These are phyloP conservation scores for Didymella keratinophila DNA, from an alignment of 2,329 filamentous ascomycete species.

Conservation along the genomic window DNA sequence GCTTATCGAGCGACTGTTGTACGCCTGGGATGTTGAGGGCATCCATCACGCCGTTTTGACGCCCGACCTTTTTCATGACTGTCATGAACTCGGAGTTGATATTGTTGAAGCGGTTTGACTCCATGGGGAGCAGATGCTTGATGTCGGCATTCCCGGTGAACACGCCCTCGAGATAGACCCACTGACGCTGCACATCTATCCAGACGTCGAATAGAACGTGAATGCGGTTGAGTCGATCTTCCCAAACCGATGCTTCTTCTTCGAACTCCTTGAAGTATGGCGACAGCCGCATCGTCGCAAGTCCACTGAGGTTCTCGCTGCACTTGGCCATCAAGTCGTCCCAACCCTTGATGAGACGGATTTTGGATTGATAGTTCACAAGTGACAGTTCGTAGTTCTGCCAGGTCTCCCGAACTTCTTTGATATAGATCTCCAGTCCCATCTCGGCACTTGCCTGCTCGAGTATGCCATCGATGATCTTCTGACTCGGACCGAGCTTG, in stretches of 20 bases:
- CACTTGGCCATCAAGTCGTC: conserved; percentile 98
- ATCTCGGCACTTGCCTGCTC: conserved; percentile 96
- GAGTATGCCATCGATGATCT: conserved; percentile 90
- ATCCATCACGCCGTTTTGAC: conserved; percentile 93
- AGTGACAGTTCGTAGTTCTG: conserved; percentile 93
- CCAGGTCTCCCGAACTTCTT: conserved; percentile 96
- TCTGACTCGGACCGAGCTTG: conserved; percentile 85
- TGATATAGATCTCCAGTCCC: conserved; percentile 96
- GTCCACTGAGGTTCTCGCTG: conserved; percentile 94
- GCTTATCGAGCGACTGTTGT: conserved; percentile 91
- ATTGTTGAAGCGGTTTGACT: conserved; percentile 96
- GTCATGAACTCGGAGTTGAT: conserved; percentile 99
- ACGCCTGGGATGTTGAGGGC: conserved; percentile 95
- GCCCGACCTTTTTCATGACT: conserved; percentile 99
- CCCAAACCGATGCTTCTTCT: conserved; percentile 94
- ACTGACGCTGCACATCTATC: conserved; percentile 99
- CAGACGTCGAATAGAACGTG: conserved; percentile 98
- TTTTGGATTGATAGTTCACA: conserved; percentile 98
- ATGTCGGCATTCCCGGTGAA: conserved; percentile 99
- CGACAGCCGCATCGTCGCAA: conserved; percentile 98
- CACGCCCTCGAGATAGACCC: conserved; percentile 98
- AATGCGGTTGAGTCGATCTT: conserved; percentile 96
- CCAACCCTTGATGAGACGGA: conserved; percentile 95
- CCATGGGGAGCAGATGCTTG: conserved; percentile 94
- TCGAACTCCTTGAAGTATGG: conserved; percentile 99